Conservation (phyloP, 768 basidiomycete species). For the Macrolepiota dolichaula region DNA sequence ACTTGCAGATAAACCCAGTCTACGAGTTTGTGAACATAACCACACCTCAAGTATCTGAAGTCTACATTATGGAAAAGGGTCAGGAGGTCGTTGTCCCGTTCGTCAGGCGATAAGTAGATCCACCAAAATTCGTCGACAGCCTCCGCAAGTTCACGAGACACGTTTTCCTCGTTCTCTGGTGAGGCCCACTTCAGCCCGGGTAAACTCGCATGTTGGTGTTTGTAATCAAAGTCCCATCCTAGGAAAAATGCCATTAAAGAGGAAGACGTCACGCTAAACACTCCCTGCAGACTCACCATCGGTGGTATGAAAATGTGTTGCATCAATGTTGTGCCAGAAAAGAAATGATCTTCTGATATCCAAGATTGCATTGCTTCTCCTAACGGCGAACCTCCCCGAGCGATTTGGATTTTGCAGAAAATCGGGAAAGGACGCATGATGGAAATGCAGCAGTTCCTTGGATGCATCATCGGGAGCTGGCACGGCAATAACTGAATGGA, state of each 20-base stretch:
- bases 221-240: neutral
- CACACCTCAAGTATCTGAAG: no score
- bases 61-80: no score
- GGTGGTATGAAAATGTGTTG: neutral
- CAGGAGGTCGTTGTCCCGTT: no score
- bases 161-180: neutral
- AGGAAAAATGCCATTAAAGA: neutral
- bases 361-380: neutral
- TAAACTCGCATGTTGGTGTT: neutral
- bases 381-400: neutral
- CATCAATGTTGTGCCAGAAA: neutral
- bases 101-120: no score
- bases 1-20: no score
- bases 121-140: no score
- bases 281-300: neutral
- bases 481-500: neutral
- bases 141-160: neutral
- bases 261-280: no score
- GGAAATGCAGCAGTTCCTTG: neutral
- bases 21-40: no score
- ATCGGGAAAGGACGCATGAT: neutral
- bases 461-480: neutral
- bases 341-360: neutral
- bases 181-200: neutral
- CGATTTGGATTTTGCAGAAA: neutral